phyloP scores from a whole-genome alignment of 768 basidiomycete genomes.

The Leucocoprinus sp. region DNA sequence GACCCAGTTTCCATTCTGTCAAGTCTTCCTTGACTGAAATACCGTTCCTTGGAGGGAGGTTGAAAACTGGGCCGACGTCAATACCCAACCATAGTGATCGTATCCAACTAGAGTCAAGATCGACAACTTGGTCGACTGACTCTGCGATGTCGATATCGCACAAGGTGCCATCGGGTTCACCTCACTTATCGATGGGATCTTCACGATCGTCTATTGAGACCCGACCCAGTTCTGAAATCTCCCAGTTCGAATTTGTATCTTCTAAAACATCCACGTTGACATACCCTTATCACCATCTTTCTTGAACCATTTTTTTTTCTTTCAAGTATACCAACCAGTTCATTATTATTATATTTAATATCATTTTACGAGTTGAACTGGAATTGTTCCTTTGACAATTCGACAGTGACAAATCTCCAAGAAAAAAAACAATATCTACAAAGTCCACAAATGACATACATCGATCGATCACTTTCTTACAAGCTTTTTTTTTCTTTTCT shows the following conservation, averaged over 20 bases:
- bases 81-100: constrained; percentile 15
- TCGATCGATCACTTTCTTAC: neutral
- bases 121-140: constrained; percentile 28
- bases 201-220: constrained; percentile 35
- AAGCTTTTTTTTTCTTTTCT: constrained; percentile 8
- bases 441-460: neutral
- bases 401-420: constrained; percentile 10
- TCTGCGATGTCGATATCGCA: constrained; percentile 19
- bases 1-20: constrained; percentile 17
- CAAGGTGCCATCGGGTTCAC: constrained; percentile 22
- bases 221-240: constrained; percentile 50
- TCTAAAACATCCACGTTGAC: constrained; percentile 36
- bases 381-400: too few relatives aligned
- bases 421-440: constrained; percentile 8
- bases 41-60: constrained; percentile 26
- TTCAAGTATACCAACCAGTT: neutral
- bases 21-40: constrained; percentile 30
- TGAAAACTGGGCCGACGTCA: constrained; percentile 13
- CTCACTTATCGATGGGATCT: constrained; percentile 32
- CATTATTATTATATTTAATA: constrained; percentile 5
- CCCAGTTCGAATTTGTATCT: constrained; percentile 61
- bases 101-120: constrained; percentile 24
- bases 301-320: constrained; percentile 30
- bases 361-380: constrained; percentile 5
- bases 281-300: constrained; percentile 51